Percentiles rank a stretch among this genome's conserved stretches.
These are phyloP conservation scores for Malbranchea zuffiana DNA, from an alignment of 2,329 filamentous ascomycete species.

Conservation along the genomic window DNA sequence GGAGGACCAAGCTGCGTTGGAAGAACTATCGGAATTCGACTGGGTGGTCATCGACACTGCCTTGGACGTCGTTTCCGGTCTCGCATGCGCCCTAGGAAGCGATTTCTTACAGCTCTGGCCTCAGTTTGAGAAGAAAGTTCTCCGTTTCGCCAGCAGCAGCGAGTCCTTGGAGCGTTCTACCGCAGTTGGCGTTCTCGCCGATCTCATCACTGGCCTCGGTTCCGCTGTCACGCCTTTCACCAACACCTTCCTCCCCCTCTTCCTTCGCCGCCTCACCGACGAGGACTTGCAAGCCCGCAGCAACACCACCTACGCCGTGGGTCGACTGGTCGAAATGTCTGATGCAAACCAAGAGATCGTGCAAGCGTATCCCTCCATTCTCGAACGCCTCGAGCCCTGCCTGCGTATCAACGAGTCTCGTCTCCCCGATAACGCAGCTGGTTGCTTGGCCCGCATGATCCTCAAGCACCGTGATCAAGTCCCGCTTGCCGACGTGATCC, in stretches of 20 bases:
- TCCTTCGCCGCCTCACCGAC: constrained; percentile 78
- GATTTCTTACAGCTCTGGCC: constrained; percentile 86
- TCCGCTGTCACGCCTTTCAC: constrained; percentile 74
- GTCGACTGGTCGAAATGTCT: constrained; percentile 73
- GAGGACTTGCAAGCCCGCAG: constrained; percentile 87
- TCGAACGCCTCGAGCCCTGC: constrained; percentile 76
- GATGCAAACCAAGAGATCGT: constrained; percentile 62
- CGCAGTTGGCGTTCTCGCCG: constrained; percentile 82
- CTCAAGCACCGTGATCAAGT: constrained; percentile 73
- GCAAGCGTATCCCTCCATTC: constrained; percentile 63
- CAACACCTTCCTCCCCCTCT: constrained; percentile 59
- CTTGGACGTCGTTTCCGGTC: constrained; percentile 76
- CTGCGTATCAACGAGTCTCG: constrained; percentile 67
- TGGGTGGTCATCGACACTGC: constrained; percentile 95
- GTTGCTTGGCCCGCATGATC: constrained; percentile 87
- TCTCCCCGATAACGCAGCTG: constrained; percentile 84
- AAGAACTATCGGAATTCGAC: constrained; percentile 87
- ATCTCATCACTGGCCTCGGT: constrained; percentile 78
- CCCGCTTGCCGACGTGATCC: constrained; percentile 70
- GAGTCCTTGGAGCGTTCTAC: constrained; percentile 82
- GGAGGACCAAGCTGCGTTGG: constrained; percentile 60
- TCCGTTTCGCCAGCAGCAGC: constrained; percentile 77
- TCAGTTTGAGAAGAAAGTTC: constrained; percentile 82
- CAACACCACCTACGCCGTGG: constrained; percentile 85
- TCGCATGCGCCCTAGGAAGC: constrained; percentile 68